Base-by-base conservation (phyloP, 306 rosid genomes). In the Styphnolobium japonicum region DNA sequence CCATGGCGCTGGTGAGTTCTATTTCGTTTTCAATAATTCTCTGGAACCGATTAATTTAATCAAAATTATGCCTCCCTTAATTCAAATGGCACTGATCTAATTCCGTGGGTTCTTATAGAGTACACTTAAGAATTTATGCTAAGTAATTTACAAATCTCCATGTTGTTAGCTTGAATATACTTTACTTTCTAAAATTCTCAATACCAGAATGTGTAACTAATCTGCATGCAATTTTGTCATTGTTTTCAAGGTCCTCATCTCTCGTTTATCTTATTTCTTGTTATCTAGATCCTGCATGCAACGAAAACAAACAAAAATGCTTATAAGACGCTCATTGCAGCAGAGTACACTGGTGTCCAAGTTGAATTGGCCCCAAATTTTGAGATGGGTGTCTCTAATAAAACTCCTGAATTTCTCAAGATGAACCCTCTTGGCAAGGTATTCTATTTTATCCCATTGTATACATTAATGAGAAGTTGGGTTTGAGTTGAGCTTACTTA, bases 341-440 rank as follows among this genome's bases (percentile, higher is more conserved):
- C 95, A 0, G 91, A 90, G 75, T 93, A 77, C 57, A 63, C 16
- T 31, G 95, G 92, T 31, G 93, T 88, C 16, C 57, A 90, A 78
- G 86, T 93, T 67, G 73, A 90, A 36, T 67, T 86, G 64, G 78
- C 21, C 73, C 85, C 84, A 1, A 56, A 87, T 37, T 87, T 93
- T 75, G 85, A 87, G 85, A 86, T 90, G 88, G 97, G 97, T 2
- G 97, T 93, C 55, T 40, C 91, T 5, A 93, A 90, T 77, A 91
- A 88, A 40, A 85, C 95, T 43, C 91, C 97, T 10, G 86, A 90
- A 22, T 93, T 88, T 67, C 81, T 93, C 85, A 93, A 91, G 84
- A 83, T 91, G 90, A 91, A 93, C 51, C 97, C 98, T 34, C 76
- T 93, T 33, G 97, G 97, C 65, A 93, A 93, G 98, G 98, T 89